Base-by-base conservation (phyloP, 2,329 filamentous ascomycete species). In the Fusarium equiseti region DNA sequence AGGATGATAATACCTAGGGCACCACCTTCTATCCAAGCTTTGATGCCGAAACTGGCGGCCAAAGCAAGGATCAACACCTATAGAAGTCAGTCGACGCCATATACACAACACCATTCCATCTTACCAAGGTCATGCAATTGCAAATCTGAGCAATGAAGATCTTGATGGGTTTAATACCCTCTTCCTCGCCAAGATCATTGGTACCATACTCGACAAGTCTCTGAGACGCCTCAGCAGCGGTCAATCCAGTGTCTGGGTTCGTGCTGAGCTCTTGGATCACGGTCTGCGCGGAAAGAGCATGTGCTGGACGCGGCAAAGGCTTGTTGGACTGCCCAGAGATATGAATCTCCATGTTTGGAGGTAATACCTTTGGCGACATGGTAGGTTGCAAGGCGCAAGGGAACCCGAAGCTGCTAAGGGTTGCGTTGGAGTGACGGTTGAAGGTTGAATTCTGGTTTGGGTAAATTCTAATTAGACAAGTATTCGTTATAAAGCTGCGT, bases 51-150 rank as follows among this genome's bases (percentile, higher is more conserved):
- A 44, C 83, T 87, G 49, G 88, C 85, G 22, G 79, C 83, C 83
- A 89, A 88, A 58, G 84, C 87, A 54, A 86, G 80, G 48, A 88
- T 85, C 29, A 90, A 79, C 6, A 85, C 82, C 78, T 84, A 66
- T 7, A 12, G 0, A 1, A n/a, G 16, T 70, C 11, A 64, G 16
- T 8, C 6, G 15, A 8, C 18, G 29, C 16, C 6, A 4, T 13
- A 1, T 3, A 3, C 11, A 18, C 5, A 49, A 16, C 6, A 8
- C 6, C 9, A 6, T 12, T 16, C 2, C 3, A 11, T 63, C 75
- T 69, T 71, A 90, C 90, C 77, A 92, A 77, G 63, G 88, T 91
- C 88, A 92, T 88, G 13, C 90, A 90, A 77, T 92, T 92, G 55
- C 88, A 89, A 59, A 92, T 82, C 76, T 92, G 90, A 40, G 86